Conservation (phyloP, 2,329 filamentous ascomycete genomes). For the Moelleriella libera region DNA sequence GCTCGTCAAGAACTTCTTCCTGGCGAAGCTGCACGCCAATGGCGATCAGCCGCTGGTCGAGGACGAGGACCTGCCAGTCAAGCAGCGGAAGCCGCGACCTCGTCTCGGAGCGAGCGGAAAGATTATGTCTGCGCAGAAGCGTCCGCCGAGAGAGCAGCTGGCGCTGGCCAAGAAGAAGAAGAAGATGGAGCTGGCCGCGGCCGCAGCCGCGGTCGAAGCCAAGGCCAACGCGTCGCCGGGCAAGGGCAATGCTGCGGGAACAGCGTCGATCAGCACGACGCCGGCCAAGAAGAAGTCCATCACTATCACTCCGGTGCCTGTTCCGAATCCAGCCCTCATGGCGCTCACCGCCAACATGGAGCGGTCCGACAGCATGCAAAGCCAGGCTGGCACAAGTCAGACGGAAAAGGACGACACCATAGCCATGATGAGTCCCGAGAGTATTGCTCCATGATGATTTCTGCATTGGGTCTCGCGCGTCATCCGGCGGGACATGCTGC, state of each 20-base stretch:
- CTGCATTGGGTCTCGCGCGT: neutral
- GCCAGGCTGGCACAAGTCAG: slow-evolving; percentile 43
- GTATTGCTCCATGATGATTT: slow-evolving; percentile 38
- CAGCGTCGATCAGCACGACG: slow-evolving; percentile 19
- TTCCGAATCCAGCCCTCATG: slow-evolving; percentile 23
- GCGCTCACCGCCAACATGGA: slow-evolving; percentile 38
- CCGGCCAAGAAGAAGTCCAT: slow-evolving; percentile 39
- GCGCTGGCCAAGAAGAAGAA: slow-evolving; percentile 80
- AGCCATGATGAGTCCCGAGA: slow-evolving; percentile 78
- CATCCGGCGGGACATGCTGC: no score
- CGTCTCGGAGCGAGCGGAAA: slow-evolving; percentile 60
- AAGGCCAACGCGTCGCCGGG: slow-evolving; percentile 17
- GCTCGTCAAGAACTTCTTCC: slow-evolving; percentile 82
- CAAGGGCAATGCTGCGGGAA: slow-evolving; percentile 14
- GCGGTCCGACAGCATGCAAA: slow-evolving; percentile 42
- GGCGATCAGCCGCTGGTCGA: slow-evolving; percentile 70
- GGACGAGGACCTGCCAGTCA: slow-evolving; percentile 86
- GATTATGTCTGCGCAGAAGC: slow-evolving; percentile 73
- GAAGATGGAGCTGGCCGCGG: slow-evolving; percentile 47
- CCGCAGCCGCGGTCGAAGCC: slow-evolving; percentile 31
- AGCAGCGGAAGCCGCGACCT: slow-evolving; percentile 69
- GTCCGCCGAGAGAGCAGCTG: slow-evolving; percentile 68
- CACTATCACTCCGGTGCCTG: slow-evolving; percentile 19
- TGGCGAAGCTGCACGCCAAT: slow-evolving; percentile 74
- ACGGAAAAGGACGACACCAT: slow-evolving; percentile 54